phyloP scores from a whole-genome alignment of 2,329 filamentous ascomycete species.

The Aspergillus persii region DNA sequence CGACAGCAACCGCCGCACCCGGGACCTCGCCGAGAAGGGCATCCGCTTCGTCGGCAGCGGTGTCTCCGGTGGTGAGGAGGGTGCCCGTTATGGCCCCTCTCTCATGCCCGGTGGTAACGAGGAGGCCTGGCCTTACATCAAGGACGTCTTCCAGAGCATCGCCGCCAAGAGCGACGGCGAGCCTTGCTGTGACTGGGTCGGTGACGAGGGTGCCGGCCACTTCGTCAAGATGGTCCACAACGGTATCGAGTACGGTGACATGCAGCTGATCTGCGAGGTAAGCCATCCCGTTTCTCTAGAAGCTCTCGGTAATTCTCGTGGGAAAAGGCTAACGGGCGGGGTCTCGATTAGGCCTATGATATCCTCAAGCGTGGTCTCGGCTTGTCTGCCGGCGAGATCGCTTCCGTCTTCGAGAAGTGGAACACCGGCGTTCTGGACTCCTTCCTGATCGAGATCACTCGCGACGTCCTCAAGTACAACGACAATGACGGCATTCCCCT shows the following conservation, averaged over 20 bases:
- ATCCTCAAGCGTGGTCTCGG: constrained; percentile 99
- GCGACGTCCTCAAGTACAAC: constrained; percentile 97
- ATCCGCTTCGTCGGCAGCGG: constrained; percentile 94
- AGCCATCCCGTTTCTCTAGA: constrained; percentile 23
- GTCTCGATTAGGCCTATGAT: constrained; percentile 76
- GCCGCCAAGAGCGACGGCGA: constrained; percentile 96
- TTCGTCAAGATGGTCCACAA: constrained; percentile 99
- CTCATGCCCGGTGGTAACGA: constrained; percentile 99
- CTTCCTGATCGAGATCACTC: constrained; percentile 98
- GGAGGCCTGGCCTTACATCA: constrained; percentile 96
- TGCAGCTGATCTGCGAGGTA: constrained; percentile 99
- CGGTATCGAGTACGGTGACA: constrained; percentile 99
- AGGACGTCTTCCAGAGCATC: constrained; percentile 98
- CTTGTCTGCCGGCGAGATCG: constrained; percentile 88
- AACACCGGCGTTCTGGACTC: constrained; percentile 98
- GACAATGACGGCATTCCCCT: constrained; percentile 88
- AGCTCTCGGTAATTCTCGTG: background rate
- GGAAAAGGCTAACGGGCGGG: background rate
- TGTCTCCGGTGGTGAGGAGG: constrained; percentile 99
- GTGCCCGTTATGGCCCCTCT: constrained; percentile 93
- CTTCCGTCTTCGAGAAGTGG: constrained; percentile 91
- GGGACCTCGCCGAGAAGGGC: constrained; percentile 82
- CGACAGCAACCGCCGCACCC: constrained; percentile 94
- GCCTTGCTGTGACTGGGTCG: constrained; percentile 99
- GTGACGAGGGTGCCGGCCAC: constrained; percentile 98